Evolutionary conservation across 331 rosid genomes (phyloP).

Genomic region (Acacia pycnantha): DNA sequence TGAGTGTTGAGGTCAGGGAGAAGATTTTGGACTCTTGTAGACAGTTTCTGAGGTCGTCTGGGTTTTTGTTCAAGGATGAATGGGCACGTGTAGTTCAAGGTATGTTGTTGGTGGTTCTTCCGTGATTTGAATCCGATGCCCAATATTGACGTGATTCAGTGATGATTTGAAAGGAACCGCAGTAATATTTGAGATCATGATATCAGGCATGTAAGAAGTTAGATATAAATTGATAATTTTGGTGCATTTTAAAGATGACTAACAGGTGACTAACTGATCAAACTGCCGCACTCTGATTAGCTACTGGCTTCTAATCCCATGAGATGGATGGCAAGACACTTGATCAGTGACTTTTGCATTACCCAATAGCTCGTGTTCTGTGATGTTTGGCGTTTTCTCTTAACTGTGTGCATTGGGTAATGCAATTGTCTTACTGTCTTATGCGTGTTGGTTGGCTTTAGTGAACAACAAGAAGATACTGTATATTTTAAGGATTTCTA

Average conservation of each 20-base stretch:
- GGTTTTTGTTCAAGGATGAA: constrained; percentile 49
- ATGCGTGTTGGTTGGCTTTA: not conserved
- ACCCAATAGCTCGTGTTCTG: not conserved
- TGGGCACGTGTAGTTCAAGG: constrained; percentile 50
- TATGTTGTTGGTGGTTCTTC: not conserved
- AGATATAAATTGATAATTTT: not conserved
- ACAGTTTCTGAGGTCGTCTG: constrained; percentile 42
- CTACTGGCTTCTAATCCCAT: not conserved
- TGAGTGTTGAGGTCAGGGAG: constrained; percentile 23
- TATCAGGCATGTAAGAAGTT: not conserved
- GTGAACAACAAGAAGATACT: not conserved
- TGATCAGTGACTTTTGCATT: constrained; percentile 1
- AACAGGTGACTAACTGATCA: not conserved
- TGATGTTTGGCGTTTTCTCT: not conserved
- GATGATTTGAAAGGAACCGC: not conserved
- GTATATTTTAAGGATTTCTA: not conserved
- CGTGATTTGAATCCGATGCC: not conserved
- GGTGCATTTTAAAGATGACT: not conserved
- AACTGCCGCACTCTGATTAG: not conserved
- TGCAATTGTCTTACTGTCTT: not conserved
- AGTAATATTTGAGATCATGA: not conserved
- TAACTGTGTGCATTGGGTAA: not conserved
- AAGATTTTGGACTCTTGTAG: constrained; percentile 49
- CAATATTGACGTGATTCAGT: not conserved
- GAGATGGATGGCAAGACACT: not conserved